Conservation (phyloP, 164 flowering plant genomes). For the Hamamelis virginiana region DNA sequence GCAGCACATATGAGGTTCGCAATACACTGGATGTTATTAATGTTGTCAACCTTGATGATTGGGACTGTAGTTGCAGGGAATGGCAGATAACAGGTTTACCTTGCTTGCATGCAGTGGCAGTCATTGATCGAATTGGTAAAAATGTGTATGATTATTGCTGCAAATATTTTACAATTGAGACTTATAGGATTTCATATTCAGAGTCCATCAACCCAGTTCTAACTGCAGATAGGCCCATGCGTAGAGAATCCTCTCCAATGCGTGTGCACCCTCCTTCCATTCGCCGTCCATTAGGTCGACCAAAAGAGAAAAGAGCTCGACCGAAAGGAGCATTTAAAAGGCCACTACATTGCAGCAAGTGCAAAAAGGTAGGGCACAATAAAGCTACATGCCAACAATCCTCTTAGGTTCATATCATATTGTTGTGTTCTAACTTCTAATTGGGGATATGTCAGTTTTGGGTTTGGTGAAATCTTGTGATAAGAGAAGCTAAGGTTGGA, state of each 20-base stretch:
- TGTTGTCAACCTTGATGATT: constrained; percentile 24
- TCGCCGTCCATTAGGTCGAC: constrained; percentile 9
- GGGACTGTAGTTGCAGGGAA: constrained; percentile 35
- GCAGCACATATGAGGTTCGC: constrained; percentile 24
- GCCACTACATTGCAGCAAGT: constrained; percentile 28
- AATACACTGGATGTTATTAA: constrained; percentile 18
- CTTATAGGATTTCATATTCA: constrained; percentile 23
- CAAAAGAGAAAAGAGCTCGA: constrained; percentile 19
- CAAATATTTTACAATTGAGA: constrained; percentile 27
- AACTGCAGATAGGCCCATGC: constrained; percentile 11
- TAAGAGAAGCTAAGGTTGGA: no score
- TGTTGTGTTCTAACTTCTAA: no score
- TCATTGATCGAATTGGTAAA: constrained; percentile 16
- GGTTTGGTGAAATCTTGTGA: no score
- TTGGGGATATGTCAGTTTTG: no score
- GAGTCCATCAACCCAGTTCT: constrained; percentile 29
- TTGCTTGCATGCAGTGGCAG: constrained; percentile 36
- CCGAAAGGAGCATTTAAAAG: constrained; percentile 10
- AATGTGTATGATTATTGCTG: constrained; percentile 30
- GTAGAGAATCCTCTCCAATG: neutral
- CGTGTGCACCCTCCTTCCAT: constrained; percentile 17
- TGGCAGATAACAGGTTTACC: constrained; percentile 35
- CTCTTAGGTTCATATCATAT: no score
- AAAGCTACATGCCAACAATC: constrained; percentile 19
- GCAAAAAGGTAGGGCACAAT: constrained; percentile 30